These are phyloP conservation scores for Colletotrichum sansevieriae DNA, from an alignment of 2,329 filamentous ascomycete species.

Conservation along the genomic window DNA sequence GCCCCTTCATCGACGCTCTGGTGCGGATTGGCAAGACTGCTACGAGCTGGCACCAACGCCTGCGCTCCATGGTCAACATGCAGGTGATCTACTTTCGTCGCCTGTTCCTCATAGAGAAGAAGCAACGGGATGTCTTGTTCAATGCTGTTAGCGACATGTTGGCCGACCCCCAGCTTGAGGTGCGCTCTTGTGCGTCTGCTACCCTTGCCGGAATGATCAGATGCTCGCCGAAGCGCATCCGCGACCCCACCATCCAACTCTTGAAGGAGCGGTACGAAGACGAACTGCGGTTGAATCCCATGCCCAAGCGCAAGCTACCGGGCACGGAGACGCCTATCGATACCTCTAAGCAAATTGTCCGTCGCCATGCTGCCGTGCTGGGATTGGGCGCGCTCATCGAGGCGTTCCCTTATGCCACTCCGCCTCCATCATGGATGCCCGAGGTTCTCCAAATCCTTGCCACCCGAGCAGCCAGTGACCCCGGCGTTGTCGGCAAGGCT, in stretches of 20 bases:
- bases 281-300: constrained; percentile 84
- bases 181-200: constrained; percentile 90
- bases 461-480: constrained; percentile 85
- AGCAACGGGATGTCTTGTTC: constrained; percentile 85
- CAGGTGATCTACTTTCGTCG: constrained; percentile 98
- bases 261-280: constrained; percentile 85
- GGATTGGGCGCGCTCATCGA: constrained; percentile 92
- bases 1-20: constrained; percentile 84
- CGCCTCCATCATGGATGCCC: constrained; percentile 93
- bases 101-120: constrained; percentile 83
- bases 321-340: constrained; percentile 79
- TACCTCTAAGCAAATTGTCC: constrained; percentile 81
- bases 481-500: constrained; percentile 93
- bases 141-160: constrained; percentile 97
- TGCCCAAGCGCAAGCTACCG: constrained; percentile 78
- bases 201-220: constrained; percentile 98
- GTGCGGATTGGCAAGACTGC: constrained; percentile 89
- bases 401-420: constrained; percentile 95
- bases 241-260: constrained; percentile 80
- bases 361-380: constrained; percentile 89
- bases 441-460: constrained; percentile 90
- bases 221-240: constrained; percentile 86
- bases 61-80: constrained; percentile 96
- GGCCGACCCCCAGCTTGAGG: constrained; percentile 90
- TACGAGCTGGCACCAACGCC: constrained; percentile 92